Evolutionary conservation across 2,329 filamentous ascomycete species (phyloP).

Genomic region (Aspergillus fischeri): DNA sequence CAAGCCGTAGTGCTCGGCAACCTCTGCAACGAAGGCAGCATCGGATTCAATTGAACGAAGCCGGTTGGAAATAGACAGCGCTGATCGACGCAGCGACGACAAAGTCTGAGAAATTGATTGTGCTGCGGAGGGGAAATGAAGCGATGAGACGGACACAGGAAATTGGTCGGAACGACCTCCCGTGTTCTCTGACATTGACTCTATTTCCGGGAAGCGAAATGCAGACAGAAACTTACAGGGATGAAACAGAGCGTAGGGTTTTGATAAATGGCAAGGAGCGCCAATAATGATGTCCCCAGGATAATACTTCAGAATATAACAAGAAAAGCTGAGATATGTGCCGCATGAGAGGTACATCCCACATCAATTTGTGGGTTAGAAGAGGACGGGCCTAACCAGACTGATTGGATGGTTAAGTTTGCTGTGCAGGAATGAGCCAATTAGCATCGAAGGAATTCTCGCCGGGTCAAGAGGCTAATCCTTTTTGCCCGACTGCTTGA

Average conservation of each 20-base stretch:
- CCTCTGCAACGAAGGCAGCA: conserved; percentile 65
- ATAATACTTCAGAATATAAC: not conserved
- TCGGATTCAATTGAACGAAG: conserved; percentile 74
- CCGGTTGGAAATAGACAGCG: conserved; percentile 75
- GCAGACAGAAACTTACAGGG: not conserved
- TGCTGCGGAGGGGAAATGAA: conserved; percentile 52
- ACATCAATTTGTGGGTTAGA: not conserved
- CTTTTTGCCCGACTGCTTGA: not conserved
- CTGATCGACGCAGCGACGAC: conserved; percentile 67
- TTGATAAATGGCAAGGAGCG: not conserved
- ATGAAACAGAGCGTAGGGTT: not conserved
- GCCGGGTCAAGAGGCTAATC: not conserved
- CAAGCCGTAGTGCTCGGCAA: conserved; percentile 49
- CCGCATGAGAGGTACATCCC: not conserved
- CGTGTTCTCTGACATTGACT: conserved; percentile 17
- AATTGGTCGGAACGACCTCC: conserved; percentile 23
- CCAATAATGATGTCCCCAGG: not conserved
- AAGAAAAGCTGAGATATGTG: not conserved
- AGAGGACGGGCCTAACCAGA: not conserved
- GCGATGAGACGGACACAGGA: conserved; percentile 35
- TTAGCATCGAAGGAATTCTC: not conserved
- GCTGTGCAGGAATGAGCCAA: not conserved
- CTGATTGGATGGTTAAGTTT: not conserved
- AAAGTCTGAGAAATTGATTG: conserved; percentile 67
- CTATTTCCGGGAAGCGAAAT: not conserved